phyloP scores from a whole-genome alignment of 1,284 basidiomycete species.

The Microbotryum scabiosae region DNA sequence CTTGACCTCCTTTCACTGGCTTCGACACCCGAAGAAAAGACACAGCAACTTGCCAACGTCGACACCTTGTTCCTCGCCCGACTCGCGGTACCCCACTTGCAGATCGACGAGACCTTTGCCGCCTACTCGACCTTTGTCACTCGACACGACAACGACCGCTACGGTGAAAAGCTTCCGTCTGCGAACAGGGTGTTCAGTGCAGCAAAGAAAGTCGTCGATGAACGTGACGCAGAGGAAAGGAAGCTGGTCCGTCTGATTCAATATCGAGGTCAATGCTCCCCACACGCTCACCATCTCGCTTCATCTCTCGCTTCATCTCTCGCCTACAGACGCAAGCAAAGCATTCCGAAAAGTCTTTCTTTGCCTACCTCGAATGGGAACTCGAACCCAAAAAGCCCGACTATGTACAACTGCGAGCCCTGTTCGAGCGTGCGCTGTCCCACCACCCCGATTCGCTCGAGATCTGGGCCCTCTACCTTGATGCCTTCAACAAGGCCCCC shows the following conservation, averaged over 20 bases:
- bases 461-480: conserved; percentile 23
- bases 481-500: conserved; percentile 1
- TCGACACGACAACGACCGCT: conserved; percentile 59
- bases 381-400: conserved; percentile 56
- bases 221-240: conserved; percentile 26
- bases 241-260: conserved; percentile 14
- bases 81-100: conserved; percentile 39
- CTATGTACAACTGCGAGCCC: conserved; percentile 50
- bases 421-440: conserved; percentile 67
- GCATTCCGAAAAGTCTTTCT: conserved; percentile 43
- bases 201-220: conserved; percentile 15
- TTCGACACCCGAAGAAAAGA: conserved; percentile 22
- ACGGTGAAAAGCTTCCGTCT: conserved; percentile 63
- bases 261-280: too few relatives aligned
- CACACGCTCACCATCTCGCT: background rate
- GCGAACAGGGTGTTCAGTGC: conserved; percentile 52
- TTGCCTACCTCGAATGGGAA: conserved; percentile 57
- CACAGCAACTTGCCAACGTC: conserved; percentile 35
- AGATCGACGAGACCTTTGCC: conserved; percentile 65
- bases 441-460: conserved; percentile 17
- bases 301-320: background rate
- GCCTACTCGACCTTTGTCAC: conserved; percentile 81
- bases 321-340: conserved; percentile 4
- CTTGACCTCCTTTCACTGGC: conserved; percentile 43
- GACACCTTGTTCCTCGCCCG: conserved; percentile 40